These are phyloP conservation scores for Curvularia spicifera DNA, from an alignment of 2,329 filamentous ascomycete species.

Conservation along the genomic window DNA sequence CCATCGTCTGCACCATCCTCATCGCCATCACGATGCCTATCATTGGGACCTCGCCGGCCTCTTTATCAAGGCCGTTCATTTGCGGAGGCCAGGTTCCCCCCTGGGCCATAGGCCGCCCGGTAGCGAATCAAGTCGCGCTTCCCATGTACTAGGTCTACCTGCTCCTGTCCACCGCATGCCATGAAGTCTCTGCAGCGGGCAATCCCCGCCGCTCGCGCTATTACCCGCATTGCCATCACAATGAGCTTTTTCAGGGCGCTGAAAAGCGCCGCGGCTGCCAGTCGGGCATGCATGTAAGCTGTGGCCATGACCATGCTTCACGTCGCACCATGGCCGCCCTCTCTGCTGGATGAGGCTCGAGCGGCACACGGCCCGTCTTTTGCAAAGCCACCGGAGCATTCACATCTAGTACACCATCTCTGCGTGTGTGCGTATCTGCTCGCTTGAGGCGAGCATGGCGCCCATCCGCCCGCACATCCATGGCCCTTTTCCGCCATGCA, in stretches of 20 bases:
- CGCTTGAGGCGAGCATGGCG: conserved; percentile 16
- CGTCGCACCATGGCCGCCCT: not conserved
- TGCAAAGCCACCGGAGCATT: conserved; percentile 21
- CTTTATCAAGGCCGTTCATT: conserved; percentile 36
- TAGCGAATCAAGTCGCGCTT: conserved; percentile 10
- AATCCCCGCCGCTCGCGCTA: conserved; percentile 28
- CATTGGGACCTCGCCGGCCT: not conserved
- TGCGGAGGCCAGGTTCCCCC: conserved; percentile 31
- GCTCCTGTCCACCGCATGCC: conserved; percentile 18
- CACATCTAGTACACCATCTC: not conserved
- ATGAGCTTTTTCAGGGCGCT: not conserved
- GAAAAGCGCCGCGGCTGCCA: not conserved
- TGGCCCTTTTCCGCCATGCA: conserved; percentile 26
- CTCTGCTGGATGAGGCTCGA: not conserved
- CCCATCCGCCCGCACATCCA: conserved; percentile 30
- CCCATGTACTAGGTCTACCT: not conserved
- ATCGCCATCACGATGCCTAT: not conserved
- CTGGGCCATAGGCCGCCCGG: conserved; percentile 10
- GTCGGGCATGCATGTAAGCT: not conserved
- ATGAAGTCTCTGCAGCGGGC: conserved; percentile 30
- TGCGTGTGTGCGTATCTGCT: conserved; percentile 1
- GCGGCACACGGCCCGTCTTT: conserved; percentile 1
- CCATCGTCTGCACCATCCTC: not conserved
- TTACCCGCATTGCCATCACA: conserved; percentile 18
- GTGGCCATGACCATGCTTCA: not conserved